These are phyloP conservation scores for Kurtzmaniella quercitrusa DNA, from an alignment of 1,139 yeast genomes.

Conservation along the genomic window DNA sequence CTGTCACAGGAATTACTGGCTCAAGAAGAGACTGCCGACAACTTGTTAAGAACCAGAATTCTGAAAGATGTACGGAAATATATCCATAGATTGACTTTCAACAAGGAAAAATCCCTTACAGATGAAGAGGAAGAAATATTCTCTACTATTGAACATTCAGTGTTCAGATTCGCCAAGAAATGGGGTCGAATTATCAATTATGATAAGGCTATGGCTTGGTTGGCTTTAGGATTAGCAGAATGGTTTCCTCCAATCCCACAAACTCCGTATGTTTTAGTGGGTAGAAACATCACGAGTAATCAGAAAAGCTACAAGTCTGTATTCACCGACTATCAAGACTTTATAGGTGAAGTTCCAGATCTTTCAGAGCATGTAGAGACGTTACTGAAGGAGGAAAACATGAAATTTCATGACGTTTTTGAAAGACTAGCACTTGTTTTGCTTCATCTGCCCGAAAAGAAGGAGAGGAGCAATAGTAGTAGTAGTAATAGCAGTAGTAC, in stretches of 20 bases:
- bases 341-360: conserved; percentile 31
- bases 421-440: conserved; percentile 75
- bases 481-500: conserved; percentile 2
- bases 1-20: conserved; percentile 3
- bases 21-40: conserved; percentile 14
- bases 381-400: conserved; percentile 27
- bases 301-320: conserved; percentile 31
- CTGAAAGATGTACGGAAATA: conserved; percentile 52
- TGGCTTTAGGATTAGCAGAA: conserved; percentile 82
- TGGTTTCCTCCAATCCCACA: conserved; percentile 71
- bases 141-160: conserved; percentile 55
- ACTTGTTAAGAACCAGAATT: conserved; percentile 31
- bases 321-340: conserved; percentile 46
- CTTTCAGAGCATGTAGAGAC: conserved; percentile 22
- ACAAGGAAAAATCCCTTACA: conserved; percentile 14
- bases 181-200: conserved; percentile 80
- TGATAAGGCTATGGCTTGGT: conserved; percentile 82
- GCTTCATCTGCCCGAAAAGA: conserved; percentile 61
- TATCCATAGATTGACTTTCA: conserved; percentile 35
- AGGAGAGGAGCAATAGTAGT: conserved; percentile 7
- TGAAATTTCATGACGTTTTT: conserved; percentile 64
- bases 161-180: conserved; percentile 60
- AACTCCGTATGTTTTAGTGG: conserved; percentile 41
- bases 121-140: conserved; percentile 51
- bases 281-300: conserved; percentile 18